phyloP scores from a whole-genome alignment of 1,284 basidiomycete genomes.

The Microbotryum lychnidis-dioicae region DNA sequence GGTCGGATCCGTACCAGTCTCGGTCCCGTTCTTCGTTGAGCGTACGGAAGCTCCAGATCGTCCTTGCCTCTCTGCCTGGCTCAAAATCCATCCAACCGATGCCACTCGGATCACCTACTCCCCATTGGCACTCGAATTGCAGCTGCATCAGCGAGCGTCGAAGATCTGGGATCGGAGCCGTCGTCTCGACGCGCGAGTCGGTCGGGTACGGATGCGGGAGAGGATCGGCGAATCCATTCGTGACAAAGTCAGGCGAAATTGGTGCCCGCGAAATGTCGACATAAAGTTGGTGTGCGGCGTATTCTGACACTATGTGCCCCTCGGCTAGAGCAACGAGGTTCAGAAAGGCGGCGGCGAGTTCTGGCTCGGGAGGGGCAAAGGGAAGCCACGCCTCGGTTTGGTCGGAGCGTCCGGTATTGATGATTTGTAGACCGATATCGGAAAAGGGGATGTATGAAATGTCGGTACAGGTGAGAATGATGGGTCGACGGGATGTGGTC shows the following conservation, averaged over 20 bases:
- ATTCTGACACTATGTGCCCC: slow-evolving; percentile 40
- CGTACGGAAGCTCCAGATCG: slow-evolving; percentile 8
- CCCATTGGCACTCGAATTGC: slow-evolving; percentile 47
- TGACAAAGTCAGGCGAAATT: slow-evolving; percentile 9
- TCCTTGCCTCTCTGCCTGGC: background rate
- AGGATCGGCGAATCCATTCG: slow-evolving; percentile 16
- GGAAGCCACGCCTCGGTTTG: slow-evolving; percentile 38
- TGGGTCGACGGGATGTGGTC: slow-evolving; percentile 68
- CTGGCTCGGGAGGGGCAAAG: slow-evolving; percentile 55
- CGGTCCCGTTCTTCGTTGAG: too few species aligned
- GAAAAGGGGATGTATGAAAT: slow-evolving; percentile 56
- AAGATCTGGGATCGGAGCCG: slow-evolving; percentile 49
- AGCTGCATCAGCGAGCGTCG: slow-evolving; percentile 53
- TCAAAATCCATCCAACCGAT: slow-evolving; percentile 1
- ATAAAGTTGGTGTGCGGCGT: slow-evolving; percentile 12
- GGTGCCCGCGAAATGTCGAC: slow-evolving; percentile 36
- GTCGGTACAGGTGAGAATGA: slow-evolving; percentile 88
- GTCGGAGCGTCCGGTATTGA: slow-evolving; percentile 33
- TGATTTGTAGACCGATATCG: slow-evolving; percentile 68
- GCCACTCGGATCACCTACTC: background rate
- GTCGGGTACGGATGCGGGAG: slow-evolving; percentile 42
- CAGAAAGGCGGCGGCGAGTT: slow-evolving; percentile 63
- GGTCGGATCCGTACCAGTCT: too few species aligned
- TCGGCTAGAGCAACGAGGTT: slow-evolving; percentile 56
- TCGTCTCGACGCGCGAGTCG: slow-evolving; percentile 40